phyloP scores from a whole-genome alignment of 306 rosid genomes.

The Prinsepia uniflora region DNA sequence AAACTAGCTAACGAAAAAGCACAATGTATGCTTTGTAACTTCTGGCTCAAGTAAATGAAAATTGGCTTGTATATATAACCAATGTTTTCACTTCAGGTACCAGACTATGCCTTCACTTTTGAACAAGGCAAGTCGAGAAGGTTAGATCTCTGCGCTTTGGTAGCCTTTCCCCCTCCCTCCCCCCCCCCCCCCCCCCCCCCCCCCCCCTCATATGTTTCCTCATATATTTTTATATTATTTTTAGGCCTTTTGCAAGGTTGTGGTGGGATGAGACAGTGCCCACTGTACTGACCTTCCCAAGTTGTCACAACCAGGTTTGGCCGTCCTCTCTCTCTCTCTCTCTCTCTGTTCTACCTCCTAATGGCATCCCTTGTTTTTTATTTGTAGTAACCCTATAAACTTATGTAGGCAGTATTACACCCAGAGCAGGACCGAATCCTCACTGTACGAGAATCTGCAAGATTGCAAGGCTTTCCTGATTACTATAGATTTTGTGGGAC shows the following conservation, averaged over 20 bases:
- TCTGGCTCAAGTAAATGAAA: not conserved
- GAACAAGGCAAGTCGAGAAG: slow-evolving; percentile 81
- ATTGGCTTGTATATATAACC: not conserved
- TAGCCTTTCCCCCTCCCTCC: no score
- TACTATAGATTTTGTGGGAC: slow-evolving; percentile 64
- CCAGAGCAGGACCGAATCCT: slow-evolving; percentile 82
- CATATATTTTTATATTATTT: not conserved
- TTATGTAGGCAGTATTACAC: slow-evolving; percentile 58
- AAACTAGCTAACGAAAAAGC: not conserved
- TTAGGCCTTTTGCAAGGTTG: slow-evolving; percentile 77
- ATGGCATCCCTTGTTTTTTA: slow-evolving; percentile 17
- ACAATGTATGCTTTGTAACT: not conserved
- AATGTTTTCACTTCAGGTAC: slow-evolving; percentile 44
- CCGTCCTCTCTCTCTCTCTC: slow-evolving; percentile 30
- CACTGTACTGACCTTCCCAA: slow-evolving; percentile 71
- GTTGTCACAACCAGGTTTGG: slow-evolving; percentile 66
- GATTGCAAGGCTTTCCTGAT: slow-evolving; percentile 95
- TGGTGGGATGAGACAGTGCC: slow-evolving; percentile 99
- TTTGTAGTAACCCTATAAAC: slow-evolving; percentile 8
- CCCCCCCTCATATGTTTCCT: slow-evolving; percentile 5
- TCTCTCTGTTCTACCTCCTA: slow-evolving; percentile 18
- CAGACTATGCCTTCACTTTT: slow-evolving; percentile 63
- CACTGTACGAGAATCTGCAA: slow-evolving; percentile 76
- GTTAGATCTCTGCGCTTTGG: slow-evolving; percentile 32
- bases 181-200: no score